Base-by-base conservation (phyloP, 176 grass and related monocot genomes). In the Oryza longistaminata region DNA sequence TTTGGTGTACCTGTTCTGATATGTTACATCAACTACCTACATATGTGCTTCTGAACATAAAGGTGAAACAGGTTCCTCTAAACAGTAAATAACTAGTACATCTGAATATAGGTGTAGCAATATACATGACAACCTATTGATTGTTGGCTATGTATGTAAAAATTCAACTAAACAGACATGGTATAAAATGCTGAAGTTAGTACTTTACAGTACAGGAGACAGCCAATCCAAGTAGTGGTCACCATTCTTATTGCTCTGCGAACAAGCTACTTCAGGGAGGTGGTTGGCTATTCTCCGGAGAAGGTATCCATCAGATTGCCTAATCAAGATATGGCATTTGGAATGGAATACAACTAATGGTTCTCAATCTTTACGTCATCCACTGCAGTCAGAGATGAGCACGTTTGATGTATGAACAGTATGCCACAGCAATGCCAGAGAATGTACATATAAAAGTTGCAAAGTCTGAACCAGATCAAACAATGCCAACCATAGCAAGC, bases 381-480 rank as follows among this genome's bases (percentile, higher is more conserved):
- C 66, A 91, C 76, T 50, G 83, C 82, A 85, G 83, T 85, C 50
- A 85, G 81, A 88, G 90, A 61, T 91, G 79, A 91, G 76, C 74
- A 85, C 12, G 75, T 53, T 75, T 68, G 44, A 76, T n/a, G 77
- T 85, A 84, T 82, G 42, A 73, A 88, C 74, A 82, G 67, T 75
- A 66, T 77, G 66, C 17, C 27, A 79, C 72, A 64, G 69, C 50
- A 70, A 77, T 61, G 64, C 49, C 87, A 74, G 50, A 81, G 71
- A 82, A 82, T 84, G 78, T 73, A 90, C 68, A 80, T 70, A 81
- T 39, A 75, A 77, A 64, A 46, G 74, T 77, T 90, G 66, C 80
- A 73, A 73, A 25, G 68, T 74, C 79, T 72, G 65, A 87, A 24
- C 22, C 50, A 34, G 35, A 27, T 70, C 74, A 69, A 78, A 42